A percentile compares a stretch with the other conserved stretches of the same genome.
These are phyloP conservation scores for Begonia peltatifolia DNA, from an alignment of 306 rosid species.

Conservation along the genomic window DNA sequence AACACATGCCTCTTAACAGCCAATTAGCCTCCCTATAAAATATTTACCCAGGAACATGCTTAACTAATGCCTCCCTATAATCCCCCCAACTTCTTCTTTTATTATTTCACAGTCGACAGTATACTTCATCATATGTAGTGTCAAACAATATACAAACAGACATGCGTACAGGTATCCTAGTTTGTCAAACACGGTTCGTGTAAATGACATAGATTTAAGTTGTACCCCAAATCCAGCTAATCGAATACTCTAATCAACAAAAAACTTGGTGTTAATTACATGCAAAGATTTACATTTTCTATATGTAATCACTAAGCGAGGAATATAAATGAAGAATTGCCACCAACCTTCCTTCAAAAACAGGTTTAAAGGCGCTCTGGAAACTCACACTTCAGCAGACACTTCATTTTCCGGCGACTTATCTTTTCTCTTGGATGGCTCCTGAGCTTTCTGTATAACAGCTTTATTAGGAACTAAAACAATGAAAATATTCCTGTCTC, in stretches of 20 bases:
- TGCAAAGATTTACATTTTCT: neutral
- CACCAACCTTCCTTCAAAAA: conserved; percentile 15
- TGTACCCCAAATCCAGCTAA: neutral
- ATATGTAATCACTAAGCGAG: conserved; percentile 12
- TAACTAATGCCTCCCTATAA: no score
- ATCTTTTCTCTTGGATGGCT: conserved; percentile 58
- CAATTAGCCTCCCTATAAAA: no score
- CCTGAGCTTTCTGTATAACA: conserved; percentile 52
- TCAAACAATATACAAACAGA: no score
- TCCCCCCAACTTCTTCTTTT: no score
- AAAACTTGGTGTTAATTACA: conserved; percentile 15
- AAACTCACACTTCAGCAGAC: conserved; percentile 44
- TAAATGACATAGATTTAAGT: neutral
- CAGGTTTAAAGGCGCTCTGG: conserved; percentile 1
- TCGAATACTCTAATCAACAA: conserved; percentile 1
- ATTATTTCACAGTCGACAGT: no score
- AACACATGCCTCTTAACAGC: no score
- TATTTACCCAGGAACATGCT: no score
- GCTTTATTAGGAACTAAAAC: conserved; percentile 74
- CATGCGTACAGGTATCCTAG: no score
- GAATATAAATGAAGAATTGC: conserved; percentile 17
- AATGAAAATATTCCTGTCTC: conserved; percentile 66
- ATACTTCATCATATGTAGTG: no score
- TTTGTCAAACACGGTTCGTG: neutral
- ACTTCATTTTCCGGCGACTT: conserved; percentile 45